These are phyloP conservation scores for Solanum ossicruentum DNA, from an alignment of 257 asterid genomes.

Conservation along the genomic window DNA sequence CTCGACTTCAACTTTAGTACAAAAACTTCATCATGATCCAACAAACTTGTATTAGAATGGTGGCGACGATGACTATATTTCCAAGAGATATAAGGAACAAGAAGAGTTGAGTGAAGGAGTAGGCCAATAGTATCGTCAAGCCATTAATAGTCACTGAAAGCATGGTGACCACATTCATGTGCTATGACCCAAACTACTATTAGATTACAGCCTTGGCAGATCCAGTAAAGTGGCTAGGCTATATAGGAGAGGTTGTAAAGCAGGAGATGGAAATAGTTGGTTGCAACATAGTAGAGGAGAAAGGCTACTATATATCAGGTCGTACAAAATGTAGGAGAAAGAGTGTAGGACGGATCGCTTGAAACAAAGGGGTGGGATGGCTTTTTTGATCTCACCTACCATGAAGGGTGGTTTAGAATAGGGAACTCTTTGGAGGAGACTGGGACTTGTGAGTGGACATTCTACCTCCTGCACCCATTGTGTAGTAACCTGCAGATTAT, in stretches of 20 bases:
- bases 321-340: constrained; percentile 54
- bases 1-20: constrained; percentile 48
- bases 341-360: constrained; percentile 67
- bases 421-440: constrained; percentile 45
- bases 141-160: constrained; percentile 52
- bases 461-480: neutral
- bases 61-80: constrained; percentile 45
- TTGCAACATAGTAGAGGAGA: constrained; percentile 49
- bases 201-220: constrained; percentile 58
- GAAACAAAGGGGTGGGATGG: constrained; percentile 89
- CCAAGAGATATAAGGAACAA: constrained; percentile 50
- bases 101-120: constrained; percentile 29
- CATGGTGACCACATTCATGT: constrained; percentile 12
- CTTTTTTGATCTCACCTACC: constrained; percentile 59
- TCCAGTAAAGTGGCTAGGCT: constrained; percentile 64
- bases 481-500: neutral
- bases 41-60: constrained; percentile 61
- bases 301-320: constrained; percentile 33
- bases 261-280: constrained; percentile 47
- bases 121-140: constrained; percentile 53
- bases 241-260: constrained; percentile 35
- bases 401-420: constrained; percentile 64
- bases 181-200: constrained; percentile 60
- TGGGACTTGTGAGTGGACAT: constrained; percentile 10
- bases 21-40: constrained; percentile 72